Evolutionary conservation across 2,329 filamentous ascomycete species (phyloP).

Genomic region (Fusarium pseudonygamai): DNA sequence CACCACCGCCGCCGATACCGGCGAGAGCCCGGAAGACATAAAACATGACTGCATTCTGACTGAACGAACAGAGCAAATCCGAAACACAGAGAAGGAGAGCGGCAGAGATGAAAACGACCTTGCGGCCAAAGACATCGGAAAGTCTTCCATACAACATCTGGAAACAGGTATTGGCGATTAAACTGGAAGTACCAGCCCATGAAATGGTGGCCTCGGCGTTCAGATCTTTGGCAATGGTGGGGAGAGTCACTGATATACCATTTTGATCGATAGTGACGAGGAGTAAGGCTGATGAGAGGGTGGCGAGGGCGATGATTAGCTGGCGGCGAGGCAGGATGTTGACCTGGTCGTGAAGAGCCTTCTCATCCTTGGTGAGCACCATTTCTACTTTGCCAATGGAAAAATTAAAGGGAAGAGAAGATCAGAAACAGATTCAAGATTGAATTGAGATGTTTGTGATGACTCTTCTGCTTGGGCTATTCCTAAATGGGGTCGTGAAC

Average conservation of each 20-base stretch:
- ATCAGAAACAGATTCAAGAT: neutral
- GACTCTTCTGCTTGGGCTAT: neutral
- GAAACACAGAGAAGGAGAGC: neutral
- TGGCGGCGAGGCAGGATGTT: neutral
- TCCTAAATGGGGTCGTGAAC: neutral
- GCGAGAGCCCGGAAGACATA: neutral
- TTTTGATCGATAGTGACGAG: neutral
- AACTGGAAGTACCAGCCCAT: neutral
- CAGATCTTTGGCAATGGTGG: neutral
- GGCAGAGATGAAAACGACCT: neutral
- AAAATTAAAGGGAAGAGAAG: neutral
- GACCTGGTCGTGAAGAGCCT: neutral
- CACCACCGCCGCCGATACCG: neutral
- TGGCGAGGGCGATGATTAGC: neutral
- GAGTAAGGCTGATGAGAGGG: neutral
- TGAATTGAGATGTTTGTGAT: neutral
- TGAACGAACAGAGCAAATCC: neutral
- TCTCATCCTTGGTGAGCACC: neutral
- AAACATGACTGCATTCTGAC: neutral
- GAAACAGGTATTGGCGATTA: neutral
- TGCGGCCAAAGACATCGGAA: neutral
- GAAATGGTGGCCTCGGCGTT: neutral
- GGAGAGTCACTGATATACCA: neutral
- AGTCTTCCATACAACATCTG: conserved; percentile 2
- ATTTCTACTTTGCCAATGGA: neutral